phyloP scores from a whole-genome alignment of 352 stramenopile species.

The Phytophthora citrophthora region DNA sequence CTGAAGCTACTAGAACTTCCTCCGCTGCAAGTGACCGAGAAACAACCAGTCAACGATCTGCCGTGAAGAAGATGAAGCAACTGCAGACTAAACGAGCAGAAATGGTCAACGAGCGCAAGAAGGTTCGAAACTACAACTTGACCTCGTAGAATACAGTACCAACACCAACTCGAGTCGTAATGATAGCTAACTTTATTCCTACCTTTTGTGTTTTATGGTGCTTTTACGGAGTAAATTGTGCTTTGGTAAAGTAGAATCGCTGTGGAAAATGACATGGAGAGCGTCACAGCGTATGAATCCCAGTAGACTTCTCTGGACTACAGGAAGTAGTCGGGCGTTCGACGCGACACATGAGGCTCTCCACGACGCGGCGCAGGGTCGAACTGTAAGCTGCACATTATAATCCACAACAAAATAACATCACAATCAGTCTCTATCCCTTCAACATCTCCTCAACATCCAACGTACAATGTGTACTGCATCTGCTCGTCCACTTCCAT shows the following conservation, averaged over 20 bases:
- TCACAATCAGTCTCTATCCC: conserved; percentile 13
- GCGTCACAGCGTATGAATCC: conserved; percentile 24
- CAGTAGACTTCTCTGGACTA: conserved; percentile 49
- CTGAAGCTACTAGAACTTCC: conserved; percentile 2
- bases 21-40: conserved; percentile 52
- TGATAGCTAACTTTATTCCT: conserved; percentile 45
- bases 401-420: conserved; percentile 16
- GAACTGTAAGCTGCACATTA: conserved; percentile 89
- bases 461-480: conserved; percentile 94
- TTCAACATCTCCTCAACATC: background rate
- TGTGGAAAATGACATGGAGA: conserved; percentile 28
- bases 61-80: conserved; percentile 74
- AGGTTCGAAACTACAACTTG: conserved; percentile 84
- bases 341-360: conserved; percentile 92
- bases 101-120: conserved; percentile 79
- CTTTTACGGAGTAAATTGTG: conserved; percentile 20
- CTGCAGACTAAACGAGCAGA: conserved; percentile 75
- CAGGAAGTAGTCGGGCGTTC: conserved; percentile 96
- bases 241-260: conserved; percentile 18
- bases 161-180: conserved; percentile 9
- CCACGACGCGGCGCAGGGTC: conserved; percentile 93
- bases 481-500: conserved; percentile 97
- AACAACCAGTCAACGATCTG: conserved; percentile 64
- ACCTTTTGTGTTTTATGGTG: conserved; percentile 31
- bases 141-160: conserved; percentile 31